phyloP scores from a whole-genome alignment of 371 early-diverging fungal species.

The Sporodiniella umbellata region DNA sequence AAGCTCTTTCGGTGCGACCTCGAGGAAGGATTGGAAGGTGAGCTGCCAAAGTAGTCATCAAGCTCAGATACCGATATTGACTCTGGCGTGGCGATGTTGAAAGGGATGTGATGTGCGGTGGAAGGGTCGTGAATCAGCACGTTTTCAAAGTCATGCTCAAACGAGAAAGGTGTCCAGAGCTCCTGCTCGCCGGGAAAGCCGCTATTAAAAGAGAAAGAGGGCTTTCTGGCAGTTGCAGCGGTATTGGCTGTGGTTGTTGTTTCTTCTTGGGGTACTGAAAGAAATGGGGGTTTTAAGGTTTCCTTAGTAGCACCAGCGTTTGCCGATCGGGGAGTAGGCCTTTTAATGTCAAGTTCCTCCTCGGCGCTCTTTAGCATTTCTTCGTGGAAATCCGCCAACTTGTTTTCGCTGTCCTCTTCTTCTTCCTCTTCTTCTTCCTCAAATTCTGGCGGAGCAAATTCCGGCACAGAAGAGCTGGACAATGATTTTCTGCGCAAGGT shows the following conservation, averaged over 20 bases:
- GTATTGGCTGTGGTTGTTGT: no score
- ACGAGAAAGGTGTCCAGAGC: constrained; percentile 42
- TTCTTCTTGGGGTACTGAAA: background rate
- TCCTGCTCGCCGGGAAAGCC: constrained; percentile 37
- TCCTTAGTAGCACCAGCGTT: background rate
- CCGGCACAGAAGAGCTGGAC: background rate
- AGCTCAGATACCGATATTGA: constrained; percentile 46
- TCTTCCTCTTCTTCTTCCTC: constrained; percentile 2
- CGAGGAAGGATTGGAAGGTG: background rate
- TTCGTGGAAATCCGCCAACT: constrained; percentile 54
- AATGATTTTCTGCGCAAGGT: background rate
- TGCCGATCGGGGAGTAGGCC: background rate
- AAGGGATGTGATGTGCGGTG: constrained; percentile 19
- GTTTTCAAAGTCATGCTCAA: constrained; percentile 46
- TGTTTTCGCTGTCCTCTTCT: no score
- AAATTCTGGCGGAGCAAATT: background rate
- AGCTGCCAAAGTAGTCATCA: constrained; percentile 37
- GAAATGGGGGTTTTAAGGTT: background rate
- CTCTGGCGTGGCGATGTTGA: constrained; percentile 46
- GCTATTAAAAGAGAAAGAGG: constrained; percentile 23
- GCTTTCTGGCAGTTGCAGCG: constrained; percentile 16
- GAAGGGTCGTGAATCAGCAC: constrained; percentile 33
- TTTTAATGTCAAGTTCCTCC: constrained; percentile 4
- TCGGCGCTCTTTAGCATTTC: constrained; percentile 53
- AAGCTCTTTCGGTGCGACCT: constrained; percentile 19